Base-by-base conservation (phyloP, 345 rosid genomes). In the Zanthoxylum bungeanum region DNA sequence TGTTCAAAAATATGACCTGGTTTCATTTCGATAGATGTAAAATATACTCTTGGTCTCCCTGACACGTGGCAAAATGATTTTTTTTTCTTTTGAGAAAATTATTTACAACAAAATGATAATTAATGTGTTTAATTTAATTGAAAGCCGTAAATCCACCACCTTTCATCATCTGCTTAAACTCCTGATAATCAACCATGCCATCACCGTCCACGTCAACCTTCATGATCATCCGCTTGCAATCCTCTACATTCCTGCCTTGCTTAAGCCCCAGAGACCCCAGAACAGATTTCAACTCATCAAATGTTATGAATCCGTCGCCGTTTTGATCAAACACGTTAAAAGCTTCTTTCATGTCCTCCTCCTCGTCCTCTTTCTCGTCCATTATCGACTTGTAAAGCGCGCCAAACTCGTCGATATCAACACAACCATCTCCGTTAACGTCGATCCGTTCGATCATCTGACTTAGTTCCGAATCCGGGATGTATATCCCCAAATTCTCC, bases 191-290 rank as follows among this genome's bases (percentile, higher is more conserved):
- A 55, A 93, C 96, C 78, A 76, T 87, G n/a, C 97, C 98, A 71
- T 93, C 97, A 4, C 98, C 97, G 56, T 93, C 98, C 12, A 51
- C 90, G 70, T 93, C 98, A 7, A 93, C 97, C 77, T 82, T 81
- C 78, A 16, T 85, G 30, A 91, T 93, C 92, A 93, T 93, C 79
- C 52, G 81, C 83, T 77, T 87, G 73, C 98, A 93, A 44, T 91
- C 96, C 60, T 90, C 97, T 10, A 66, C 47, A 0, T 85, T 82
- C 80, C 85, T 77, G 57, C 98, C 98, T 74, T 87, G 93, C 57
- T 88, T 88, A 14, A 91, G 69, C 34, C 98, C 98, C 7, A 93
- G 81, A 1, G 96, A 83, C 10, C 75, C 87, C 80, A 93, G 52
- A 42, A 93, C 97, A 14, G 87, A 57, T 73, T 82, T 83, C 77